These are phyloP conservation scores for Acanthamoeba healyi DNA, from an alignment of 208 protist genomes.

Conservation along the genomic window DNA sequence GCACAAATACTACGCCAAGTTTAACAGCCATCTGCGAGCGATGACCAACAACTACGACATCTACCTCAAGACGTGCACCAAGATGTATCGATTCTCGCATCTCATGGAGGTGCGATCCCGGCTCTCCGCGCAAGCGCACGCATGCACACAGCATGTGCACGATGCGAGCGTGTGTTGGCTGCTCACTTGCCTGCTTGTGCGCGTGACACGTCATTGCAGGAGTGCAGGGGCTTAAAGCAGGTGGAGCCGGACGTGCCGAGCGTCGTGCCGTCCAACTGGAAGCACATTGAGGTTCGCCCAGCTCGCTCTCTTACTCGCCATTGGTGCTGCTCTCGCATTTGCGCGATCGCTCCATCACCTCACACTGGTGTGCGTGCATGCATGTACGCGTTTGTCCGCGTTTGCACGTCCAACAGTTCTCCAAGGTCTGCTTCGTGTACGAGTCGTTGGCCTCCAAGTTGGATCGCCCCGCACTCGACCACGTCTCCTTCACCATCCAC, in stretches of 20 bases:
- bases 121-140: not conserved
- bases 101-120: not conserved
- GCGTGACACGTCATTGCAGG: not conserved
- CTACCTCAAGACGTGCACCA: conserved; percentile 46
- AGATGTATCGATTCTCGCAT: conserved; percentile 20
- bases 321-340: no score
- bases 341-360: no score
- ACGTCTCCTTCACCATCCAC: not conserved
- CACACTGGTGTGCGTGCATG: no score
- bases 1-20: conserved; percentile 52
- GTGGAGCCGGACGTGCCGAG: not conserved
- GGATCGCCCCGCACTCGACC: conserved; percentile 14
- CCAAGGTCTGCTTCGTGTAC: conserved; percentile 4
- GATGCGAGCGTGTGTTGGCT: no score
- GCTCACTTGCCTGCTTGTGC: no score
- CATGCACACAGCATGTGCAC: not conserved
- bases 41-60: conserved; percentile 59
- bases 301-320: not conserved
- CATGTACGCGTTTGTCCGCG: no score
- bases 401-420: not conserved
- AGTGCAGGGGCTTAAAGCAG: not conserved
- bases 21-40: conserved; percentile 2
- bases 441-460: not conserved
- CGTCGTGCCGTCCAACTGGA: not conserved
- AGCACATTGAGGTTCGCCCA: not conserved